Evolutionary conservation across 768 basidiomycete genomes (phyloP).

Genomic region (Russula virescens): DNA sequence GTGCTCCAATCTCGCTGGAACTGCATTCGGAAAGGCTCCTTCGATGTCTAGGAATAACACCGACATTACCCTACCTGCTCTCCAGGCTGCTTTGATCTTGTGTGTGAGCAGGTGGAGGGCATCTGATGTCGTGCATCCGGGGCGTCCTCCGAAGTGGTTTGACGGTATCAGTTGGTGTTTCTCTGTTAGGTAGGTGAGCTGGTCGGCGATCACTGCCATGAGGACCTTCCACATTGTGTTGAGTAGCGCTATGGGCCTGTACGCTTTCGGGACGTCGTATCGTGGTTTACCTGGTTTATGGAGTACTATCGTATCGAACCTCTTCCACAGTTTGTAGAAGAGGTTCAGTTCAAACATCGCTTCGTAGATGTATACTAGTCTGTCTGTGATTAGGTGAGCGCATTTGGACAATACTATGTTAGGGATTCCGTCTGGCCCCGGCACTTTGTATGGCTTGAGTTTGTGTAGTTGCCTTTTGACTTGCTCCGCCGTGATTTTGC

Average conservation of each 20-base stretch:
- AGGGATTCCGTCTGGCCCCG: too few relatives aligned
- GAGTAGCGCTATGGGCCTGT: not conserved
- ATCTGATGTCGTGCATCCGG: constrained; percentile 25
- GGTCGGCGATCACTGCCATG: not conserved
- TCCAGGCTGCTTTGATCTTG: constrained; percentile 28
- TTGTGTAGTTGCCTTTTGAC: too few relatives aligned
- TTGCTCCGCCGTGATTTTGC: too few relatives aligned
- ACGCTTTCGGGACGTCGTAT: not conserved
- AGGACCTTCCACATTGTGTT: constrained; percentile 7
- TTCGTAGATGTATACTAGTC: not conserved
- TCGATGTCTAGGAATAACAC: not conserved
- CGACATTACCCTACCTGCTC: constrained; percentile 17
- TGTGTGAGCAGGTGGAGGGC: constrained; percentile 26
- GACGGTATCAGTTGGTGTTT: constrained; percentile 15
- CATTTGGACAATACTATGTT: too few relatives aligned
- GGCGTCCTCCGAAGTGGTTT: constrained; percentile 19
- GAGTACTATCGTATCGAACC: not conserved
- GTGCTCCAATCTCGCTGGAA: not conserved
- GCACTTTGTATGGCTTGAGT: too few relatives aligned
- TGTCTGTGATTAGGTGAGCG: not conserved
- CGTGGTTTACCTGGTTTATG: constrained; percentile 23
- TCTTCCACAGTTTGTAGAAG: not conserved
- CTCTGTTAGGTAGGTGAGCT: not conserved
- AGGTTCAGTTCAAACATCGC: accelerated
- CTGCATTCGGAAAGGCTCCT: not conserved